phyloP scores from a whole-genome alignment of 257 asterid species.

The Fraxinus americana region DNA sequence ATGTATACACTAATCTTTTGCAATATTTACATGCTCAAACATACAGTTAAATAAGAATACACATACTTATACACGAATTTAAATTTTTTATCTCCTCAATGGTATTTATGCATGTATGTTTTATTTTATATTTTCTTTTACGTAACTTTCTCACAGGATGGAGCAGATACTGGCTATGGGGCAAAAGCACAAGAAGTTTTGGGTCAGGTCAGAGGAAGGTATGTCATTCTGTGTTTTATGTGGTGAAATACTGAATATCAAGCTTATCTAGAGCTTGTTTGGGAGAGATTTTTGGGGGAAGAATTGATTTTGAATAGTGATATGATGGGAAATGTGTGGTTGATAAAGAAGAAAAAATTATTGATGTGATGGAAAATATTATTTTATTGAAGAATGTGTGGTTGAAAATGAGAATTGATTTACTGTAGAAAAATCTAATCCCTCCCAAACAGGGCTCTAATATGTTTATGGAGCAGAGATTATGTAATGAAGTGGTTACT shows the following conservation, averaged over 20 bases:
- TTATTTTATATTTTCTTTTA: constrained; percentile 5
- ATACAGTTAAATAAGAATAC: background rate
- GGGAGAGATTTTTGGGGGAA: too few species aligned
- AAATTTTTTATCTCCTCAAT: background rate
- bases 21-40: background rate
- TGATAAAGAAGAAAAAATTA: too few species aligned
- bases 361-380: too few species aligned
- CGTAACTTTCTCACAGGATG: constrained; percentile 51
- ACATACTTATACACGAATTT: background rate
- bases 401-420: too few species aligned
- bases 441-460: too few species aligned
- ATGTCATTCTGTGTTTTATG: constrained; percentile 23
- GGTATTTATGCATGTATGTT: background rate
- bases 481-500: background rate
- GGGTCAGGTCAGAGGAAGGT: constrained; percentile 99
- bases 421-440: too few species aligned
- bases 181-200: constrained; percentile 97
- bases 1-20: background rate
- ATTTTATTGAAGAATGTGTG: too few species aligned
- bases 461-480: background rate
- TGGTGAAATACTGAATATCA: background rate
- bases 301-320: too few species aligned
- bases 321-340: too few species aligned
- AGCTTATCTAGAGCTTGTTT: background rate
- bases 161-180: constrained; percentile 95